A percentile compares a stretch with the other conserved stretches of the same genome.
Evolutionary conservation across 1,284 basidiomycete species (phyloP).

Genomic region (Trichosporon faecale): DNA sequence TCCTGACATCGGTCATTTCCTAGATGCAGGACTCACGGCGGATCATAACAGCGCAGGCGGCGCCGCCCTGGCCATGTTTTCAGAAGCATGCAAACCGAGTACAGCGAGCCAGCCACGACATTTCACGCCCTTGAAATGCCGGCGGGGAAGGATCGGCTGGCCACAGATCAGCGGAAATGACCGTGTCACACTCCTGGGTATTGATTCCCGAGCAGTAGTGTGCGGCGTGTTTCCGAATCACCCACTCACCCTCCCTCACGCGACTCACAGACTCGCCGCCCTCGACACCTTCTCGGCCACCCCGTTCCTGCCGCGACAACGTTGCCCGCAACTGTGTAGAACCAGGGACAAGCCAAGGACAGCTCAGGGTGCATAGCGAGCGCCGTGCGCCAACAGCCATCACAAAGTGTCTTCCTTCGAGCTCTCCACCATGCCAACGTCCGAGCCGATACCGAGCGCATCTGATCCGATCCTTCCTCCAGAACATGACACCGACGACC

Average conservation of each 20-base stretch:
- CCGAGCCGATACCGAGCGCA: not conserved
- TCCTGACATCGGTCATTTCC: slow-evolving; percentile 2
- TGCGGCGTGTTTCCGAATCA: not conserved
- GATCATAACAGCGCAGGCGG: not conserved
- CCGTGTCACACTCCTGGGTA: not conserved
- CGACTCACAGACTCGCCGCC: not conserved
- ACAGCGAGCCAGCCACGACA: not conserved
- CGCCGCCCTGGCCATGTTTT: too few relatives aligned
- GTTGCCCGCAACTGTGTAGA: not conserved
- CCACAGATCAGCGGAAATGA: not conserved
- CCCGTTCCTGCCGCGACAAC: not conserved
- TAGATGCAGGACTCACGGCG: not conserved
- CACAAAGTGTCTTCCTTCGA: not conserved
- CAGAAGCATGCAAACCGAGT: not conserved
- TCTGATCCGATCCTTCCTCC: not conserved
- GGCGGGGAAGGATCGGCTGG: not conserved
- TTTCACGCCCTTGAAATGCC: not conserved
- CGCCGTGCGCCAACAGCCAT: not conserved
- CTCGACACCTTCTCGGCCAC: not conserved
- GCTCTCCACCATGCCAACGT: not conserved
- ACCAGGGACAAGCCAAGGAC: not conserved
- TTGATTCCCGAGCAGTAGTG: not conserved
- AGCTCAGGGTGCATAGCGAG: not conserved
- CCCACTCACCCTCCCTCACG: not conserved
- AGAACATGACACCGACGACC: not conserved